These are phyloP conservation scores for Edaphochlamys debaryana DNA, from an alignment of 139 green algal genomes.

Conservation along the genomic window DNA sequence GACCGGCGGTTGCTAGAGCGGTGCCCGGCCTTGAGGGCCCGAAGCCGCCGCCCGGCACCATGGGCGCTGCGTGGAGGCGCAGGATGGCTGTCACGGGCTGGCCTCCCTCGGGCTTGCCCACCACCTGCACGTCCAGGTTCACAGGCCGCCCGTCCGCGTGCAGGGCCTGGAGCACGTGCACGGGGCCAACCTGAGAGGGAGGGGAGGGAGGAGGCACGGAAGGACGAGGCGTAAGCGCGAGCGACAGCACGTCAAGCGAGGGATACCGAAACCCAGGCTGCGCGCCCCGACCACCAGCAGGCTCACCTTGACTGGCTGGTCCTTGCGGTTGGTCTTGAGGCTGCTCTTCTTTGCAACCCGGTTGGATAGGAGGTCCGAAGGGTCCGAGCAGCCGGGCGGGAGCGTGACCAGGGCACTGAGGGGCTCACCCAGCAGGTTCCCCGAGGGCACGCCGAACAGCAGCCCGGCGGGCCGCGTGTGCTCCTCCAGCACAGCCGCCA, in stretches of 20 bases:
- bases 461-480: conserved; percentile 18
- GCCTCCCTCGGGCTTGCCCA: not conserved
- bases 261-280: no score
- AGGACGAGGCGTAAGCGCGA: no score
- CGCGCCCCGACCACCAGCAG: no score
- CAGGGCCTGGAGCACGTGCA: not conserved
- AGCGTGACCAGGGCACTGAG: not conserved
- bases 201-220: no score
- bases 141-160: conserved; percentile 4
- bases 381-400: not conserved
- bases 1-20: no score
- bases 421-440: not conserved
- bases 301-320: conserved; percentile 5
- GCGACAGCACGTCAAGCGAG: no score
- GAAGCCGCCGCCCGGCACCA: no score
- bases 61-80: no score
- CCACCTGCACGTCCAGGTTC: conserved; percentile 14
- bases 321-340: conserved; percentile 29
- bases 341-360: conserved; percentile 29
- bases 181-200: not conserved
- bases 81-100: no score
- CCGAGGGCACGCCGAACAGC: conserved; percentile 15
- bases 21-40: no score
- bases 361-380: not conserved
- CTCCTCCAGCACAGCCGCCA: conserved; percentile 5